Base-by-base conservation (phyloP, 2,329 filamentous ascomycete genomes). In the Helicocarpus griseus region DNA sequence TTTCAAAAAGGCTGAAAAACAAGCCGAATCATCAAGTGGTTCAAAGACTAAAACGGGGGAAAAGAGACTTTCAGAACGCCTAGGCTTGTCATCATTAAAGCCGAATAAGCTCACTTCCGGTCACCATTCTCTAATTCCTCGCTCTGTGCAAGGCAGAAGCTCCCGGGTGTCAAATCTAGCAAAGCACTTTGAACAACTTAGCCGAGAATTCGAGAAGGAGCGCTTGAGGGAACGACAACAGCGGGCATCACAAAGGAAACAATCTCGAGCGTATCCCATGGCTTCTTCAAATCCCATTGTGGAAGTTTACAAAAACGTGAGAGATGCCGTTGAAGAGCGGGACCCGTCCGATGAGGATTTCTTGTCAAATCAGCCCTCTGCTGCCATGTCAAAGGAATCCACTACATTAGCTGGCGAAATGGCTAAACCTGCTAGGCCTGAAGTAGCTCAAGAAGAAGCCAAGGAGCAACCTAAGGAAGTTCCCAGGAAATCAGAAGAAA, bases 201-300 rank as follows among this genome's bases (percentile, higher is more conserved):
- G 89, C 60, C 85, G 90, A 22, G 94, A 98, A 63, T 98, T 98
- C 59, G 89, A 96, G 64, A 95, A 91, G 61, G 91, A 98, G 69
- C 81, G 93, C 41, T 80, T 94, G 58, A 85, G 87, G 46, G 91
- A 97, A 66, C 82, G 87, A 61, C 86, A 89, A 65, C 62, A 50
- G n/a, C 77, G 88, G 53, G 87, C 88, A 24, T 86, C 87, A 43
- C 89, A 84, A 62, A 83, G 86, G 63, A 78, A 81, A 40, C 80
- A 82, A 65, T 87, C 88, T 13, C 81, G 90, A 55, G 88, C 89
- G 0, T 91, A 91, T 65, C 91, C 93, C 19, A 81, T 93, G 57
- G 88, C 89, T 38, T 90, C 89, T 17, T 94, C 91, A n/a, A 93
- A 90, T 61, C 90, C 93, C 5, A 91, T 94, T 54, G 90, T 98